Evolutionary conservation across 2,329 filamentous ascomycete genomes (phyloP), one percentile per base, ranked within the genome.

Genomic region (Coniochaeta sp.): DNA sequence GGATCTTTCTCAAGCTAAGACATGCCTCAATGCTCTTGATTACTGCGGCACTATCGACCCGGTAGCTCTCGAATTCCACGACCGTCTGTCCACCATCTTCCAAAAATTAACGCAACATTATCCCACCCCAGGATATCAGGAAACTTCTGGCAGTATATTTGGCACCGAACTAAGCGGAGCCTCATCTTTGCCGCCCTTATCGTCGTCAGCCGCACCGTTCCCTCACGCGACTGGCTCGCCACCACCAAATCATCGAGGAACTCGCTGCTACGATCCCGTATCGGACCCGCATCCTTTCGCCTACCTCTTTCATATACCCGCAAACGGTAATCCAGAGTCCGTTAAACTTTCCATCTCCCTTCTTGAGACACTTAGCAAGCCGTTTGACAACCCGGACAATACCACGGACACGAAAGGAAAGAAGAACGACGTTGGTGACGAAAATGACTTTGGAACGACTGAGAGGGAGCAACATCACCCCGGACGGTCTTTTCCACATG

Each of bases 1-100:
- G 10, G 71, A 73, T 57, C 56, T 72, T 22, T 58, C 65, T 28
- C 63, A 62, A 1, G 67, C 67, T 12, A 61, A 62, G n/a, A 60
- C 64, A 5, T 73, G 71, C 34, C 62, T 73, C 47, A 24, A 40
- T 8, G 16, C 30, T 28, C 52, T 55, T 19, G 22, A 28, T 26
- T 22, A 63, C 44, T 52, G 56, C 28, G 58, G 58, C 2, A 58
- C 36, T 14, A 16, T 40, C 4, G 22, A 57, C 12, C 12, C 50
- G 14, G 38, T 54, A 28, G 52, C 55, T n/a, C n/a, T 28, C 40
- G 42, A 17, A 16, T 55, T 55, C 14, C 26, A 55, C n/a, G 52
- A 16, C 4, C 52, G 30, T 10, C 52, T 55, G 17, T 55, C 19
- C 22, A 22, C 5, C 6, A 47, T 47, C 16, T 47, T 24, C 10